phyloP scores from a whole-genome alignment of 192 early-diverging fungal species.

The Linnemannia elongata region DNA sequence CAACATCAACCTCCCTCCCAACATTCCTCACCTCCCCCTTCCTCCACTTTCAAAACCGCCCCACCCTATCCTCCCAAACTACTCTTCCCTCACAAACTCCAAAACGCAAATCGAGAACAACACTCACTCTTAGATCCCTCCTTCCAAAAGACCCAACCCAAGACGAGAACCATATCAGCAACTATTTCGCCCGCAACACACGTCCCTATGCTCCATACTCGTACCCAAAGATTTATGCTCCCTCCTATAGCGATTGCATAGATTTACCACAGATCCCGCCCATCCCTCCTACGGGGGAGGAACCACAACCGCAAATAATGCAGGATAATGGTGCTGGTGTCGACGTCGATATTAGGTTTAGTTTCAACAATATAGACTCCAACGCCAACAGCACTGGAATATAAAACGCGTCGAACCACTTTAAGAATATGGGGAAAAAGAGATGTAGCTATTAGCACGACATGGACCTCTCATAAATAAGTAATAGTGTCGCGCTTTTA shows the following conservation, averaged over 20 bases:
- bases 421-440: too few relatives aligned
- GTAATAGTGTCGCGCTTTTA: too few relatives aligned
- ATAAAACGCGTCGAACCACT: too few relatives aligned
- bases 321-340: not conserved
- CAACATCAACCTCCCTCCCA: not conserved
- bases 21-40: not conserved
- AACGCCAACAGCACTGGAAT: too few relatives aligned
- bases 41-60: not conserved
- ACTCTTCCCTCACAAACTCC: not conserved
- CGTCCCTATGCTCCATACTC: not conserved
- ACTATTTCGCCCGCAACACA: not conserved
- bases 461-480: too few relatives aligned
- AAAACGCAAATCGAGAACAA: not conserved
- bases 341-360: too few relatives aligned
- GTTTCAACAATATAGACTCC: too few relatives aligned
- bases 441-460: too few relatives aligned
- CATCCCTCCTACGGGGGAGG: too few relatives aligned
- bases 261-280: not conserved
- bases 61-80: too few relatives aligned
- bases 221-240: constrained; percentile 3
- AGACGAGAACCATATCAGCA: not conserved
- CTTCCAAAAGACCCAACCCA: not conserved
- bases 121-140: not conserved
- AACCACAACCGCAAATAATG: too few relatives aligned
- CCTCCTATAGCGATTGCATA: not conserved